Evolutionary conservation across 2,329 filamentous ascomycete species (phyloP), one percentile per base, ranked within the genome.

Genomic region (Calonectria pseudoreteaudii): DNA sequence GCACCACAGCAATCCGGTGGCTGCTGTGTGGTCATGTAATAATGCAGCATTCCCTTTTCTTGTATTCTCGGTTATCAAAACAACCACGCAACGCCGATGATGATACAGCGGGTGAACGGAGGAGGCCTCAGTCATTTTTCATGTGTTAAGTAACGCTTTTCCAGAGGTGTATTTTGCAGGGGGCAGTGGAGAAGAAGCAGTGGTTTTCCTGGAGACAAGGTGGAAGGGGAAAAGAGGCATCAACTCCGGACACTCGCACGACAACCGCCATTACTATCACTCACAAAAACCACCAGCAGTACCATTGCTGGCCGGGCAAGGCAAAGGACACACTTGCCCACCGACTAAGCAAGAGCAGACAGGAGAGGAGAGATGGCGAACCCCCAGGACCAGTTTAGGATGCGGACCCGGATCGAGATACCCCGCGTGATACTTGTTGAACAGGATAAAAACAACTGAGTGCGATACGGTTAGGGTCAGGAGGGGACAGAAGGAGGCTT

Each of bases 1-100:
- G 95, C 96, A 82, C 96, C 96, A 80, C 96, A 97, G 89, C 95
- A 97, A 88, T 95, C 91, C 80, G 94, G 93, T 83, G 94, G 95
- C 82, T 99, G 97, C 92, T 99, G 97, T 88, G 90, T 94, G 82
- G 93, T 99, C 87, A 98, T 98, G 96, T 98, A 91, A 85, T 78
- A 73, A 75, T 75, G 68, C 47, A 66, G 58, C 65, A 64, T 75
- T 72, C 64, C 70, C 65, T 76, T 66, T 74, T 78, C 74, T 80
- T 80, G 73, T 78, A 75, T 76, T 79, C 70, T 72, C 74, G 79
- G 75, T 80, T 77, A 78, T 69, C 60, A 78, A 76, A 80, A 75
- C 77, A 76, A 79, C 78, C 75, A 79, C 70, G 79, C 79, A 75
- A 80, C 75, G 79, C 79, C 79, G 77, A 81, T 81, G 78, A 82